A percentile compares a stretch with the other conserved stretches of the same genome.
Evolutionary conservation across 2,329 filamentous ascomycete species (phyloP).

Genomic region (Hypoxylon sp.): DNA sequence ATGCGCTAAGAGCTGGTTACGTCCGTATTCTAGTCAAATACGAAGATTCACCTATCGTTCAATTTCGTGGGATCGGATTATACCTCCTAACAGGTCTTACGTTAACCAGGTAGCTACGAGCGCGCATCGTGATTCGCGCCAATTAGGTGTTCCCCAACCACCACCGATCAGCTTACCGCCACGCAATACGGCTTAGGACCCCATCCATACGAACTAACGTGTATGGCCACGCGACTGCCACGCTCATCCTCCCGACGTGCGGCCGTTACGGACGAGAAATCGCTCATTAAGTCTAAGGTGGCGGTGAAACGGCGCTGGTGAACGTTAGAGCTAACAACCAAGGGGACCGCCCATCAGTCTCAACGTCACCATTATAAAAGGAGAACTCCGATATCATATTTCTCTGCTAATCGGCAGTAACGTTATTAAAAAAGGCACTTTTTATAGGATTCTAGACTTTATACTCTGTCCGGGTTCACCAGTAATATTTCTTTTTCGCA

Average conservation of each 20-base stretch:
- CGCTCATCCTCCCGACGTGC: constrained; percentile 10
- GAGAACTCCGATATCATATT: background rate
- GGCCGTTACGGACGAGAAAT: background rate
- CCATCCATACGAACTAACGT: constrained; percentile 10
- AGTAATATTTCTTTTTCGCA: constrained; percentile 4
- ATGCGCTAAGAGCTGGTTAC: background rate
- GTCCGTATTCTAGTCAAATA: constrained; percentile 21
- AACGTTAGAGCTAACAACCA: constrained; percentile 8
- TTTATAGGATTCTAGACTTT: background rate
- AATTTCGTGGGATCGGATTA: constrained; percentile 6
- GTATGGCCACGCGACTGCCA: constrained; percentile 23
- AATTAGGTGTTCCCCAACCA: constrained; percentile 18
- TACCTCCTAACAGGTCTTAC: constrained; percentile 10
- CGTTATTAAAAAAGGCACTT: background rate
- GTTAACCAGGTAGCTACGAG: background rate
- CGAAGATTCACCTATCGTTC: constrained; percentile 6
- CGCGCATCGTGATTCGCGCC: constrained; percentile 22
- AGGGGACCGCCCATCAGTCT: constrained; percentile 5
- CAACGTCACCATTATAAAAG: constrained; percentile 22
- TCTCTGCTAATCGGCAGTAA: background rate
- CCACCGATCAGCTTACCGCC: constrained; percentile 29
- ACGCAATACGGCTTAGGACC: constrained; percentile 20
- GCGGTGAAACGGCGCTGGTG: constrained; percentile 22
- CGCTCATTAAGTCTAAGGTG: background rate
- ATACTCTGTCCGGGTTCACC: background rate